Conservation (phyloP, 768 basidiomycete genomes). For the Boletus coccyginus region DNA sequence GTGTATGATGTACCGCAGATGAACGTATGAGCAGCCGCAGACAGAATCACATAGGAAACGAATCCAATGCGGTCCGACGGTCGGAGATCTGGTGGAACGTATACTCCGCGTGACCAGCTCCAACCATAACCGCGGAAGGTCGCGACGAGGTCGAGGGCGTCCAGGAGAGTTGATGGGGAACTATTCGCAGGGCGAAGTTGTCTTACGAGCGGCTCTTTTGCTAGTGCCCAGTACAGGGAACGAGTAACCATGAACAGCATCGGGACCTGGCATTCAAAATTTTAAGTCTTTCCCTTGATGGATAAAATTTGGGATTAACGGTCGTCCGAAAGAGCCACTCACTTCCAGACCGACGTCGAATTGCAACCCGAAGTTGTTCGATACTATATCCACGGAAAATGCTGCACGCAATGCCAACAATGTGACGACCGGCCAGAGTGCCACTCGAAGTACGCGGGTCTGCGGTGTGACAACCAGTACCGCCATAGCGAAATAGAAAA, state of each 20-base stretch:
- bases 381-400: background rate
- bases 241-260: background rate
- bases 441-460: background rate
- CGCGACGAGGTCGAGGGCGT: background rate
- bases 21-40: background rate
- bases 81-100: background rate
- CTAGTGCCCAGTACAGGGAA: background rate
- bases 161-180: background rate
- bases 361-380: background rate
- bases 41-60: background rate
- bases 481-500: background rate
- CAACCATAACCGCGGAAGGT: background rate
- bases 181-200: background rate
- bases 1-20: background rate
- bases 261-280: background rate
- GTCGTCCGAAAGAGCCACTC: background rate
- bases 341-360: background rate
- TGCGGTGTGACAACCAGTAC: background rate
- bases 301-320: no score
- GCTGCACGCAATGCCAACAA: background rate
- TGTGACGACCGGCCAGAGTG: background rate
- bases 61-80: background rate
- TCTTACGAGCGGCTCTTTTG: background rate
- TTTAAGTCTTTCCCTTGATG: background rate
- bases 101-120: background rate